Base-by-base conservation (phyloP, 495 filamentous ascomycete species). In the Amniculicola lignicola region DNA sequence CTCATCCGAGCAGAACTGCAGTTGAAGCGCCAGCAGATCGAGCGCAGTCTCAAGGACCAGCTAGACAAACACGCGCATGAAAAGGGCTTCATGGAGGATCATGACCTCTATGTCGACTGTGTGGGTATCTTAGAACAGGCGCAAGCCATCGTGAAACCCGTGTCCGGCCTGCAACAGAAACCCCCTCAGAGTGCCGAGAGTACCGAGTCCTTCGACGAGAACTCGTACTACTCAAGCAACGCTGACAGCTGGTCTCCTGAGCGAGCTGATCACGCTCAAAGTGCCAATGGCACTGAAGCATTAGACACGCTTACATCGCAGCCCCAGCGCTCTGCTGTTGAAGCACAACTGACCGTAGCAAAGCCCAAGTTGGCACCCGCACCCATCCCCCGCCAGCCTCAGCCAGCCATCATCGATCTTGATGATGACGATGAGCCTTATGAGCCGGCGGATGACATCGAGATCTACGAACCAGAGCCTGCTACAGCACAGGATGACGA, bases 181-280 rank as follows among this genome's bases (percentile, higher is more conserved):
- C 42, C 51, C 51, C 80, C 82, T 72, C 67, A 69, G 59, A 75
- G 77, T 69, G n/a, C n/a, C n/a, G 76, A 79, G 57, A 73, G 79
- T 57, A 85, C 78, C 76, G 88, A 90, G 65, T 91, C 88, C 10
- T 87, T 89, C 71, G 90, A 95, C 71, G 85, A 92, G 64, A 90
- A 93, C 60, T 90, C 88, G n/a, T 92, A 93, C 70, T 95, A 96
- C 73, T 95, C 90, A 40, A 95, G 89, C 75, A 84, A 82, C 72
- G 72, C 61, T 21, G 54, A 67, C 49, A 63, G 62, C 38, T 74
- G 70, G 71, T 67, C 67, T 18, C 64, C 73, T 14, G 76, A 74
- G 55, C 76, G 78, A 51, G 66, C 74, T 55, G 59, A 60, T 27
- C 21, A 28, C 24, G 50, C 33, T 18, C 46, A 52, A 23, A 45